Conservation (phyloP, 352 stramenopile species). For the Globisporangium alternatum region DNA sequence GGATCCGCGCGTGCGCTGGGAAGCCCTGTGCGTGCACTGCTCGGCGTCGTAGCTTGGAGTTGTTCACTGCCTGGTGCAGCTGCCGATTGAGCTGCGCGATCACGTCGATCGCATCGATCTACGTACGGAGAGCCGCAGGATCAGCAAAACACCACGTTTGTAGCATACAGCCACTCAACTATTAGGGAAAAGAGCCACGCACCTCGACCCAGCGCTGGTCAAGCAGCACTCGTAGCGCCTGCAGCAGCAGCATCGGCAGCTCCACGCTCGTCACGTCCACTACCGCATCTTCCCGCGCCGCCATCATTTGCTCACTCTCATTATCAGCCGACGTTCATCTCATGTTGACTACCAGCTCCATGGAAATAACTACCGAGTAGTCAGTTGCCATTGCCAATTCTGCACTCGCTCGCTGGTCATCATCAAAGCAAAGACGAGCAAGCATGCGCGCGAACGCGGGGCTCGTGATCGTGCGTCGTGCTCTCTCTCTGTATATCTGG, state of each 20-base stretch:
- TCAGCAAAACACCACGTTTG: background rate
- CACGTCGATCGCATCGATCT: constrained; percentile 36
- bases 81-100: constrained; percentile 23
- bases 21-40: constrained; percentile 27
- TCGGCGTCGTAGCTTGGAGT: constrained; percentile 28
- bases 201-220: constrained; percentile 45
- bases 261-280: background rate
- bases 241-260: background rate
- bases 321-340: background rate
- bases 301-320: background rate
- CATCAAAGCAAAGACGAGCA: background rate
- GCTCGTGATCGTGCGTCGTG: constrained; percentile 53
- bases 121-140: background rate
- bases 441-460: constrained; percentile 58
- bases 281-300: background rate
- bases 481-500: background rate
- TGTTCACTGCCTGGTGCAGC: constrained; percentile 19
- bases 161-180: background rate
- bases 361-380: background rate
- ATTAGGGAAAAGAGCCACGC: background rate
- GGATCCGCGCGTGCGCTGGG: constrained; percentile 21
- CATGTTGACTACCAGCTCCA: background rate
- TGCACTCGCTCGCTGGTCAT: background rate
- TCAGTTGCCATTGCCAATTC: background rate
- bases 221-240: constrained; percentile 34